These are phyloP conservation scores for Malbranchea cinnamomea DNA, from an alignment of 2,329 filamentous ascomycete species.

Conservation along the genomic window DNA sequence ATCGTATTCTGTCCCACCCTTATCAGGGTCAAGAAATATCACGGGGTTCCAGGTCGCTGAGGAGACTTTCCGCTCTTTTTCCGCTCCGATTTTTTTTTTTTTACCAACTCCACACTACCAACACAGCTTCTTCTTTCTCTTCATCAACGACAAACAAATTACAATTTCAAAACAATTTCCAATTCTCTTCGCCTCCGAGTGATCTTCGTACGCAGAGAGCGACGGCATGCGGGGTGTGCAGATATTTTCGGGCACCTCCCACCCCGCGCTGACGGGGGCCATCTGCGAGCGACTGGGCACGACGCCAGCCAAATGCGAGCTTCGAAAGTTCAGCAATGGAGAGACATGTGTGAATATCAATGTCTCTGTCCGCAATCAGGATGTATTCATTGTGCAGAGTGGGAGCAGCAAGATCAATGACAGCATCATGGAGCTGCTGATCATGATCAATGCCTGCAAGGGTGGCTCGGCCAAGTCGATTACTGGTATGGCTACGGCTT, in stretches of 20 bases:
- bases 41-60: too few relatives aligned
- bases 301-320: slow-evolving; percentile 42
- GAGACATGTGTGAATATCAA: slow-evolving; percentile 56
- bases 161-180: too few relatives aligned
- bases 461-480: slow-evolving; percentile 93
- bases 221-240: slow-evolving; percentile 53
- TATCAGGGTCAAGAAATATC: too few relatives aligned
- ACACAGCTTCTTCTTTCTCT: too few relatives aligned
- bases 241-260: slow-evolving; percentile 53
- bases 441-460: slow-evolving; percentile 98
- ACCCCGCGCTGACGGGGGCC: slow-evolving; percentile 47
- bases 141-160: too few relatives aligned
- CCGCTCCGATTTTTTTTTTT: too few relatives aligned
- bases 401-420: slow-evolving; percentile 95
- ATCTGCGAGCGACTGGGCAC: slow-evolving; percentile 53
- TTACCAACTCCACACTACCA: too few relatives aligned
- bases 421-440: slow-evolving; percentile 96
- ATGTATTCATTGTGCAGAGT: slow-evolving; percentile 97
- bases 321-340: slow-evolving; percentile 55
- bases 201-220: slow-evolving; percentile 15
- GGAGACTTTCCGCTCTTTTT: too few relatives aligned
- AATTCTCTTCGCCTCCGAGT: too few relatives aligned
- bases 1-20: too few relatives aligned
- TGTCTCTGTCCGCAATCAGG: slow-evolving; percentile 75
- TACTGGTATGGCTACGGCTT: slow-evolving; percentile 52